Evolutionary conservation across 768 basidiomycete genomes (phyloP), one percentile per base, ranked within the genome.

Genomic region (Termitomyces sp.): DNA sequence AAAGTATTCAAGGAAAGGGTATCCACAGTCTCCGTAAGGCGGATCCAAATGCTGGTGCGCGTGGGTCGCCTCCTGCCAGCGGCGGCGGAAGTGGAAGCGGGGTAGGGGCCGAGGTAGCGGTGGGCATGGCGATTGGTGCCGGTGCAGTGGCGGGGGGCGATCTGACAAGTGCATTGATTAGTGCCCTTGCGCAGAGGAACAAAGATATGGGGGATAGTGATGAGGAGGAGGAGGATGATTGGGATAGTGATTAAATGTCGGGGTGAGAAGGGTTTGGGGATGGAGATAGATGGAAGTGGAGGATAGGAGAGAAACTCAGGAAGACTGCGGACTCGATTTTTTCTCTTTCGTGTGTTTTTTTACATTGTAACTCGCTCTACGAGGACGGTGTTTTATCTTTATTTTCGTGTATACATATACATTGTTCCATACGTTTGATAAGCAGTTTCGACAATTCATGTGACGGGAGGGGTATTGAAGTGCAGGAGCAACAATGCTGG

Each of bases 131-230:
- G 1, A 75, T 75, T 21, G 71, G 68, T 22, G 66, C 65, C 0
- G 70, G 65, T 46, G 69, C 65, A 1, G 75, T 66, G 14, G 83
- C 75, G 14, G 90, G 87, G 10, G 87, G 79, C 0, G 87, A 94
- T 70, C 67, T 96, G 56, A 93, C 93, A 22, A 50, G 37, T 26
- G 45, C 92, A 8, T 73, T 97, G 45, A 94, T 93, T 5, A 88
- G 83, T 47, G 93, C 93, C 1, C 70, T 98, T 58, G 71, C 85
- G 62, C 83, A 87, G 66, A 74, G 94, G 61, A 96, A 90, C 66
- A 92, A 89, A 73, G 87, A 90, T 64, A 46, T 46, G 45, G 45
- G 45, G 11, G 45, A 46, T 46, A 46, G 45, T 21, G 45, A 46
- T 21, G 45, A 46, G 30, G 45, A 46, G 0, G 72, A 96, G 61